A percentile compares a stretch with the other conserved stretches of the same genome.
Evolutionary conservation across 345 rosid genomes (phyloP).

Genomic region (Diplotaxis tenuifolia): DNA sequence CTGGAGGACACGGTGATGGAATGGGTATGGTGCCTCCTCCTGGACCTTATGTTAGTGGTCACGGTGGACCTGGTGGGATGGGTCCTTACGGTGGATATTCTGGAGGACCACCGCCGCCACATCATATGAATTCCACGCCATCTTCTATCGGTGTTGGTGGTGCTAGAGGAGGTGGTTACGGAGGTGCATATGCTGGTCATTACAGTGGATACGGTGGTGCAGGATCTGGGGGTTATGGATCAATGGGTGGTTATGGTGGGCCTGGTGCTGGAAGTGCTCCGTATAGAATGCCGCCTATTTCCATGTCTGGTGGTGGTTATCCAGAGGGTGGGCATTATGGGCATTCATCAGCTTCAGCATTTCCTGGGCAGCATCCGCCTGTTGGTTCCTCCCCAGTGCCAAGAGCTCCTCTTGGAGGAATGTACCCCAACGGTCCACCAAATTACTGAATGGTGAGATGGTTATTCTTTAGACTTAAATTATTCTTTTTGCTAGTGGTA

Average conservation of each 20-base stretch:
- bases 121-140: slow-evolving; percentile 50
- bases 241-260: slow-evolving; percentile 33
- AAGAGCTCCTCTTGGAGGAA: slow-evolving; percentile 61
- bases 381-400: slow-evolving; percentile 64
- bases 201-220: slow-evolving; percentile 64
- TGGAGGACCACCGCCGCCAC: slow-evolving; percentile 44
- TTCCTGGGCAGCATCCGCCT: slow-evolving; percentile 50
- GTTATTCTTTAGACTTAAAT: neutral
- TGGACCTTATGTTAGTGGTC: slow-evolving; percentile 32
- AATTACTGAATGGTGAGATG: slow-evolving; percentile 57
- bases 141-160: slow-evolving; percentile 38
- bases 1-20: slow-evolving; percentile 48
- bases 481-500: neutral
- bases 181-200: slow-evolving; percentile 42
- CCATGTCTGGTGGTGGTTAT: slow-evolving; percentile 61
- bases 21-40: slow-evolving; percentile 49
- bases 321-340: slow-evolving; percentile 55
- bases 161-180: slow-evolving; percentile 46
- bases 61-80: slow-evolving; percentile 32
- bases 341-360: slow-evolving; percentile 46
- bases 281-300: slow-evolving; percentile 53
- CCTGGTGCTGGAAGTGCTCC: slow-evolving; percentile 41
- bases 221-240: slow-evolving; percentile 50
- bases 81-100: slow-evolving; percentile 45
- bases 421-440: slow-evolving; percentile 64